phyloP scores from a whole-genome alignment of 805 yeast species.

The Pichia nakasei region DNA sequence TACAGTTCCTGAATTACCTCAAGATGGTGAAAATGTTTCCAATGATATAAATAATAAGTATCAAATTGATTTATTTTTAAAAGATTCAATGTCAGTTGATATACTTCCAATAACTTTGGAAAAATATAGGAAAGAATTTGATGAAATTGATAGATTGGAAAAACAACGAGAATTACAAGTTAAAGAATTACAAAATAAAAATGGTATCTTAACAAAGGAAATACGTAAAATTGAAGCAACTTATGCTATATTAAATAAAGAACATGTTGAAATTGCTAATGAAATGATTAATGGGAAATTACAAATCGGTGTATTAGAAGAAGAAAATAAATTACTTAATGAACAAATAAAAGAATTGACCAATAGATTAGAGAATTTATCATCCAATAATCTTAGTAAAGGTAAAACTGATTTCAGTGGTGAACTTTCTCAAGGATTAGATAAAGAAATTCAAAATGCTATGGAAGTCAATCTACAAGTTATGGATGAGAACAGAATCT shows the following conservation, averaged over 20 bases:
- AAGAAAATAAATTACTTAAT: slow-evolving; percentile 59
- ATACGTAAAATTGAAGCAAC: slow-evolving; percentile 65
- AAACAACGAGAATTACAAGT: slow-evolving; percentile 55
- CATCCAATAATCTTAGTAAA: slow-evolving; percentile 11
- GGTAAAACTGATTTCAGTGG: slow-evolving; percentile 16
- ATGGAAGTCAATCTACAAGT: slow-evolving; percentile 57
- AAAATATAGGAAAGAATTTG: slow-evolving; percentile 66
- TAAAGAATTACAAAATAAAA: slow-evolving; percentile 48
- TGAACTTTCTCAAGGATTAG: slow-evolving; percentile 27
- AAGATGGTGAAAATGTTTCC: neutral
- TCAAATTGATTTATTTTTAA: slow-evolving; percentile 64
- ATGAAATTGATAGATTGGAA: slow-evolving; percentile 62
- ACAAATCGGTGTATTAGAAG: slow-evolving; percentile 61
- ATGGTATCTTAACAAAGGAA: slow-evolving; percentile 65
- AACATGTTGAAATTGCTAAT: slow-evolving; percentile 81
- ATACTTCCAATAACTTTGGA: slow-evolving; percentile 65
- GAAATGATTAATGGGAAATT: slow-evolving; percentile 77
- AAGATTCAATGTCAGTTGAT: slow-evolving; percentile 66
- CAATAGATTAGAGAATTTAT: slow-evolving; percentile 30
- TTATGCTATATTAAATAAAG: slow-evolving; percentile 61
- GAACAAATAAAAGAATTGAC: slow-evolving; percentile 40
- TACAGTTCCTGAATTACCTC: slow-evolving; percentile 2
- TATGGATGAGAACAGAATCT: slow-evolving; percentile 49
- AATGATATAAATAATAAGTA: slow-evolving; percentile 25
- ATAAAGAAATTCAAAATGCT: slow-evolving; percentile 47